These are phyloP conservation scores for Cladophialophora bantiana DNA, from an alignment of 2,329 filamentous ascomycete genomes.

Conservation along the genomic window DNA sequence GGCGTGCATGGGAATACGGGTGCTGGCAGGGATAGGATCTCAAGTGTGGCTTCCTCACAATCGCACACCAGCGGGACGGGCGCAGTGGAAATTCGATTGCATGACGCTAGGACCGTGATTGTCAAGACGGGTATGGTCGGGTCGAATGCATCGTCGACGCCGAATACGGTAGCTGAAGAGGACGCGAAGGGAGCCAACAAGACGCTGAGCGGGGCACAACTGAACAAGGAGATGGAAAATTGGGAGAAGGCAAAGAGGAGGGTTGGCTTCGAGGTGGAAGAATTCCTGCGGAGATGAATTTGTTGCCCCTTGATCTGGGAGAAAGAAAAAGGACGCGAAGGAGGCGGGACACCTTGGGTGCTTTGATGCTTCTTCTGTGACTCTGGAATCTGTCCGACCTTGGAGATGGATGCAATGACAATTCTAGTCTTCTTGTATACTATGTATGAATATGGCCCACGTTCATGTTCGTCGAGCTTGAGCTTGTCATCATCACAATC, in stretches of 20 bases:
- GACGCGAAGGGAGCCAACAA: slow-evolving; percentile 27
- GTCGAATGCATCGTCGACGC: slow-evolving; percentile 47
- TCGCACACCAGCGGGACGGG: slow-evolving; percentile 26
- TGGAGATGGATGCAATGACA: not conserved
- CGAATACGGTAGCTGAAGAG: slow-evolving; percentile 58
- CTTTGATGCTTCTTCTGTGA: not conserved
- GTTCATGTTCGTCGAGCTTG: not conserved
- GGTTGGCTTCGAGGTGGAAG: slow-evolving; percentile 84
- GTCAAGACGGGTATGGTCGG: slow-evolving; percentile 36
- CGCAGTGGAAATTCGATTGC: slow-evolving; percentile 38
- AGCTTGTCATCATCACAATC: slow-evolving; percentile 9
- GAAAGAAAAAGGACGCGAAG: not conserved
- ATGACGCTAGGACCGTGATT: slow-evolving; percentile 39
- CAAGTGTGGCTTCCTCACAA: slow-evolving; percentile 7
- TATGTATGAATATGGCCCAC: not conserved
- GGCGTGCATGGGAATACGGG: slow-evolving; percentile 6
- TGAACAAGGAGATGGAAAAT: slow-evolving; percentile 46
- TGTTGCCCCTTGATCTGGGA: not conserved
- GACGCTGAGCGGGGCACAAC: slow-evolving; percentile 9
- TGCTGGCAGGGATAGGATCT: slow-evolving; percentile 16
- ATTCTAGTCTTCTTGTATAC: not conserved
- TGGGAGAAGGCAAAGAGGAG: slow-evolving; percentile 76
- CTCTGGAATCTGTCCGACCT: not conserved
- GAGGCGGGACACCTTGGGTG: not conserved
- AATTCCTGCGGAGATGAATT: slow-evolving; percentile 63